Percentiles rank a stretch among this genome's conserved stretches.
These are phyloP conservation scores for Collybiopsis confluens DNA, from an alignment of 768 basidiomycete species.

Conservation along the genomic window DNA sequence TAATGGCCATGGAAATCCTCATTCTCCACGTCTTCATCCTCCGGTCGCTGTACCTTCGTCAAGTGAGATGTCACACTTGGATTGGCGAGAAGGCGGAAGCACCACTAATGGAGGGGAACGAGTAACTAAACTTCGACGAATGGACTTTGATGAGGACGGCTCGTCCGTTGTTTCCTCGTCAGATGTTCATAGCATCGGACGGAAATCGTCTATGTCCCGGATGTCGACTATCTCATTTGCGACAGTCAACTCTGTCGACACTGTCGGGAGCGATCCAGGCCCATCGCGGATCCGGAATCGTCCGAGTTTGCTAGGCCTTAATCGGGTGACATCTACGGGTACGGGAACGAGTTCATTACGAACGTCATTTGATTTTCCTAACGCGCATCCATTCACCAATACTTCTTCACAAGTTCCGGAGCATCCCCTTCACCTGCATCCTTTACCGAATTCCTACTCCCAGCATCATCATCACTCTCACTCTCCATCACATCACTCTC, in stretches of 20 bases:
- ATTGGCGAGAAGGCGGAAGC: conserved; percentile 27
- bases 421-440: background rate
- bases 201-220: conserved; percentile 14
- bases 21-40: background rate
- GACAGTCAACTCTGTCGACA: conserved; percentile 39
- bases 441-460: conserved; percentile 2
- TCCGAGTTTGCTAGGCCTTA: conserved; percentile 60
- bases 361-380: conserved; percentile 70
- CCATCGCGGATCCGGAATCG: conserved; percentile 50
- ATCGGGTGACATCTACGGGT: conserved; percentile 58
- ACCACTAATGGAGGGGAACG: conserved; percentile 57
- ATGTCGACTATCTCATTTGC: conserved; percentile 79
- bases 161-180: conserved; percentile 71
- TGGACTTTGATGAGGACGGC: conserved; percentile 86
- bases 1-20: conserved; percentile 29
- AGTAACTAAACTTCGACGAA: conserved; percentile 69
- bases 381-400: background rate
- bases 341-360: conserved; percentile 60
- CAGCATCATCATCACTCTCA: background rate
- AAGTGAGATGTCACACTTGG: background rate
- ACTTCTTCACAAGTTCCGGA: background rate
- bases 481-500: background rate
- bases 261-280: conserved; percentile 74
- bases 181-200: conserved; percentile 71
- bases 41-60: background rate